Evolutionary conservation across 148 eudicot species (phyloP), one percentile per base, ranked within the genome.

Genomic region (Nepenthes gracilis): DNA sequence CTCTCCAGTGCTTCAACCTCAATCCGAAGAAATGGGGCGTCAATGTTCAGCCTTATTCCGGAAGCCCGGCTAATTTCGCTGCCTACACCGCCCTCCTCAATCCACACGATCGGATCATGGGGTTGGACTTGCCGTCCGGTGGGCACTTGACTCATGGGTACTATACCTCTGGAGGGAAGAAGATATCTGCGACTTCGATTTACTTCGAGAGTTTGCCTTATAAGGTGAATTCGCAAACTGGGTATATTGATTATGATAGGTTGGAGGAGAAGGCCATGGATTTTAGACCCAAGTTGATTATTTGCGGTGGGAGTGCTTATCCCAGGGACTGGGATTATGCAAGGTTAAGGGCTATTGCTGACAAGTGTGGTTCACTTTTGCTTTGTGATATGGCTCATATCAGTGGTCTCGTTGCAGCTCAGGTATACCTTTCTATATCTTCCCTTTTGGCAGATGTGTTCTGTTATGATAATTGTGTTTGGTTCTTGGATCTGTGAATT

Each of bases 361-460:
- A 93, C 50, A 93, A 93, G 71, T 70, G 80, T 62, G 96, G 96
- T 0, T 96, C 99, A 0, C 75, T 86, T 60, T 81, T 93, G 89
- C 81, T 93, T 0, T 88, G 96, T 73, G 99, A 93, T 69, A 93
- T 93, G 99, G 96, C 99, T 62, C 99, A 93, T 63, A 93, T 93
- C 45, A 88, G 96, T 79, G 99, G 99, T 33, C 96, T 93, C 72
- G 96, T 94, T 72, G 99, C 99, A 79, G 97, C 99, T 63, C 78
- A 94, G 99, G 99, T 94, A n/a, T 40, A 40, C 45, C 4, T 40
- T 8, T 40, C 45, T 40, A 4, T 40, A 0, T 8, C 8, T 3
- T 40, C 8, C 0, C 6, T 40, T 40, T 40, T 40, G 8, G 8
- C 0, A 0, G 4, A 40, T 8, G 4, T 40, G 45, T 3, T 3